Conservation (phyloP, 805 yeast species). For the Brettanomyces nanus region DNA sequence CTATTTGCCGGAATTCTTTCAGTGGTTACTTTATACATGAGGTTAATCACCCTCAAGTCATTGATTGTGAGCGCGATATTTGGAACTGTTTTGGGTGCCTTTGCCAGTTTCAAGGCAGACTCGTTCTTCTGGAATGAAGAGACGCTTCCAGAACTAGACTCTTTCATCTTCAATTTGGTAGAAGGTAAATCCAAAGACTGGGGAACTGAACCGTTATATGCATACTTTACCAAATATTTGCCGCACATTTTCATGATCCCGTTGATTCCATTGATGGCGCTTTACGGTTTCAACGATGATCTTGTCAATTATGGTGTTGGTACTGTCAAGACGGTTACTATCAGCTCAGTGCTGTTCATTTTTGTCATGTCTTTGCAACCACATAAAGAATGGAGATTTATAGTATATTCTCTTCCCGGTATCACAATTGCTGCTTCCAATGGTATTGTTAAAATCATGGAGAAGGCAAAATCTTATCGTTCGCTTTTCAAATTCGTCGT, state of each 20-base stretch:
- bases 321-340: slow-evolving; percentile 36
- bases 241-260: slow-evolving; percentile 39
- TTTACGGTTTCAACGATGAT: slow-evolving; percentile 24
- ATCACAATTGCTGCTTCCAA: slow-evolving; percentile 56
- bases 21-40: slow-evolving; percentile 35
- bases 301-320: slow-evolving; percentile 21
- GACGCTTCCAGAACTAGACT: slow-evolving; percentile 62
- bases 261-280: slow-evolving; percentile 32
- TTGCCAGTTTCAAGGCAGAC: slow-evolving; percentile 47
- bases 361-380: slow-evolving; percentile 67
- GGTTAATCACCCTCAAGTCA: slow-evolving; percentile 33
- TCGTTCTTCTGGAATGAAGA: slow-evolving; percentile 61
- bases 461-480: slow-evolving; percentile 1
- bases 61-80: slow-evolving; percentile 31
- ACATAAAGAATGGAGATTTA: slow-evolving; percentile 93
- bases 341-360: slow-evolving; percentile 50
- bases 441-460: slow-evolving; percentile 11
- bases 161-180: slow-evolving; percentile 70
- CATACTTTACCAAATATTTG: slow-evolving; percentile 54
- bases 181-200: slow-evolving; percentile 66
- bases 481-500: not conserved
- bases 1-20: slow-evolving; percentile 45
- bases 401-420: slow-evolving; percentile 67
- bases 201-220: slow-evolving; percentile 74
- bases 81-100: slow-evolving; percentile 48